A percentile compares a stretch with the other conserved stretches of the same genome.
Conservation (phyloP, 139 green algal genomes). For the Trebouxia sp. region DNA sequence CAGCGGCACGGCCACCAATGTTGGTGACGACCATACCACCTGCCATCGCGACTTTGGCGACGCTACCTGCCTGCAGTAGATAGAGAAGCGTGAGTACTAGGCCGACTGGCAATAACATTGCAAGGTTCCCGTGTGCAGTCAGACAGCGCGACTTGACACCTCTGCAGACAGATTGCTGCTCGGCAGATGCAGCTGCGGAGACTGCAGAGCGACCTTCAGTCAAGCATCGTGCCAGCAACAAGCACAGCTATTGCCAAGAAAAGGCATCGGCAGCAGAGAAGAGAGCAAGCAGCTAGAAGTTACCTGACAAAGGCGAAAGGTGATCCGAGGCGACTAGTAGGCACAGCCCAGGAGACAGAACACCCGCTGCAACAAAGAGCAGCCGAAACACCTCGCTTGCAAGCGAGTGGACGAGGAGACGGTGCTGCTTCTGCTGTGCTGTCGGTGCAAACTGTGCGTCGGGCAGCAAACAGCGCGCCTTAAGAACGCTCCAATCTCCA, state of each 20-base stretch:
- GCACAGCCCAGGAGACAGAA: neutral
- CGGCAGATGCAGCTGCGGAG: too few species aligned
- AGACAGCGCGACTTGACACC: too few species aligned
- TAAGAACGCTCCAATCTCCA: neutral
- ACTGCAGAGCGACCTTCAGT: too few species aligned
- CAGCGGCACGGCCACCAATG: constrained; percentile 4
- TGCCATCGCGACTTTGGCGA: neutral
- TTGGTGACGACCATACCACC: constrained; percentile 23
- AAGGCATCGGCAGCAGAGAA: too few species aligned
- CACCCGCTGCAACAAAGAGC: neutral
- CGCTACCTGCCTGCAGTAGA: too few species aligned
- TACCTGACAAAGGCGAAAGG: neutral
- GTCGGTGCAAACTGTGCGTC: neutral
- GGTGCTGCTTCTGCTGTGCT: neutral
- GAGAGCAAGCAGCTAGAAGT: too few species aligned
- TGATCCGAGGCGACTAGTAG: too few species aligned
- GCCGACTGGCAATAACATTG: too few species aligned
- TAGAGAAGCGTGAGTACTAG: too few species aligned
- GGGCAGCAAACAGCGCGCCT: neutral
- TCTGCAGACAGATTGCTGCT: too few species aligned
- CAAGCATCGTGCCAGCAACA: too few species aligned
- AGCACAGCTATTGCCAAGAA: neutral
- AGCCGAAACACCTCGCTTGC: neutral
- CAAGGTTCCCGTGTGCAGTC: too few species aligned
- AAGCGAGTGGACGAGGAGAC: neutral